A percentile compares a stretch with the other conserved stretches of the same genome.
phyloP scores from a whole-genome alignment of 1,284 basidiomycete genomes.

The Cryptococcus jaspeensis region DNA sequence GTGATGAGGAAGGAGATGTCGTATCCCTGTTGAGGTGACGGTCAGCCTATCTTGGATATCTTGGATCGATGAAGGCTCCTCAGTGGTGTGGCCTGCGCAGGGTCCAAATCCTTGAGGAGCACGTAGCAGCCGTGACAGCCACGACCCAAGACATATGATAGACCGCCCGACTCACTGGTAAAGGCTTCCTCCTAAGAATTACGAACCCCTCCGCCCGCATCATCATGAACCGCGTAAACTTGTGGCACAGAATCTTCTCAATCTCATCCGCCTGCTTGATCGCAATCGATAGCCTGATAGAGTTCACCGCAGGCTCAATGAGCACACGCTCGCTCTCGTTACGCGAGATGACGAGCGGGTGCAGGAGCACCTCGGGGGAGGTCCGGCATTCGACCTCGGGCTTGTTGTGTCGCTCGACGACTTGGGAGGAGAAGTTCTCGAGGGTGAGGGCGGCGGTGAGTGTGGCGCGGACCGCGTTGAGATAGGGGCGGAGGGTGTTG shows the following conservation, averaged over 20 bases:
- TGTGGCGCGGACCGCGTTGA: slow-evolving; percentile 91
- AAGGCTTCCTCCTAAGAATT: slow-evolving; percentile 89
- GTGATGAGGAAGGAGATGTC: slow-evolving; percentile 99
- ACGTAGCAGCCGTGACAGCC: too few species aligned
- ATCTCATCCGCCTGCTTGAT: slow-evolving; percentile 99
- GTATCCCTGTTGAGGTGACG: slow-evolving; percentile 65
- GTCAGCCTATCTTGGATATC: neutral
- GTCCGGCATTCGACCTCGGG: slow-evolving; percentile 84
- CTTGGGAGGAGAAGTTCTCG: slow-evolving; percentile 96
- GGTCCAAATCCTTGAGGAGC: too few species aligned
- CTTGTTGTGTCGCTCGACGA: slow-evolving; percentile 95
- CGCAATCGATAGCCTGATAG: slow-evolving; percentile 90
- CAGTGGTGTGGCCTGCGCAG: too few species aligned
- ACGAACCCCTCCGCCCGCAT: slow-evolving; percentile 97
- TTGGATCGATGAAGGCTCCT: neutral
- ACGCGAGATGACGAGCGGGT: slow-evolving; percentile 87
- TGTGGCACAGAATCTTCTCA: slow-evolving; percentile 93
- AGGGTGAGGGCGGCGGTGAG: slow-evolving; percentile 96
- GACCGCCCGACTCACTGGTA: slow-evolving; percentile 62
- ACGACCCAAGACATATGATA: too few species aligned
- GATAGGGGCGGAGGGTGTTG: slow-evolving; percentile 83
- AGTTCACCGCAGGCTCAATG: slow-evolving; percentile 96
- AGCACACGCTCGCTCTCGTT: slow-evolving; percentile 96
- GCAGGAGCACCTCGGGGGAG: slow-evolving; percentile 90
- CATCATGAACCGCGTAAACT: slow-evolving; percentile 99